A percentile compares a stretch with the other conserved stretches of the same genome.
Evolutionary conservation across 164 flowering plant genomes (phyloP).

Genomic region (Buxus sempervirens): DNA sequence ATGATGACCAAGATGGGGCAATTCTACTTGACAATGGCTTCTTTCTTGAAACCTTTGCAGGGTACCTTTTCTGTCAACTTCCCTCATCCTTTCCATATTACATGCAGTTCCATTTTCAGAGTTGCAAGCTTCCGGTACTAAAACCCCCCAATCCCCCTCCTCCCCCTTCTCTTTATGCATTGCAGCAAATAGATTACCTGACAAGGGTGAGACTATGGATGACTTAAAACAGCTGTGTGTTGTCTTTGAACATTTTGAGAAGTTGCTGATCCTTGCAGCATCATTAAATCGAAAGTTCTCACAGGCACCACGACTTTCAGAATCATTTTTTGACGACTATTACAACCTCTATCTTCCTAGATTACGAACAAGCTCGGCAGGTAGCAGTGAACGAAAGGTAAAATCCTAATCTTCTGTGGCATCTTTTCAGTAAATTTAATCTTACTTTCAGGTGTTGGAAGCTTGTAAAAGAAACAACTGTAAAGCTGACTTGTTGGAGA

Average conservation of each 20-base stretch:
- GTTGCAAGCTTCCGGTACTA: not conserved
- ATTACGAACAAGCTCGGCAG: conserved; percentile 54
- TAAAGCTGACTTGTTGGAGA: too few relatives aligned
- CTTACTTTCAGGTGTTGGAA: not conserved
- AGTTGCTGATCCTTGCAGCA: conserved; percentile 45
- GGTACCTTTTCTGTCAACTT: not conserved
- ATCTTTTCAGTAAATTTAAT: conserved; percentile 1
- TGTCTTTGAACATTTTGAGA: too few relatives aligned
- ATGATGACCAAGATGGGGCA: conserved; percentile 29
- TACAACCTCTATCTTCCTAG: conserved; percentile 53
- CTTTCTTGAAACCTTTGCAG: not conserved
- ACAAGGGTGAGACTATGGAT: not conserved
- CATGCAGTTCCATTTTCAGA: not conserved
- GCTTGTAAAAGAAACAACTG: too few relatives aligned
- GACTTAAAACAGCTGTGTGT: not conserved
- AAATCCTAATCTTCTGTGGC: not conserved
- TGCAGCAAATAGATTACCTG: not conserved
- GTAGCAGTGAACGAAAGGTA: conserved; percentile 35
- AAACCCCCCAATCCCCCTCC: too few relatives aligned
- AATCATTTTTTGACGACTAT: conserved; percentile 62
- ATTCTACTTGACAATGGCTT: not conserved
- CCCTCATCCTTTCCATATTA: not conserved
- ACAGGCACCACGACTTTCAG: conserved; percentile 60
- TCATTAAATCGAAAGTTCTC: conserved; percentile 81
- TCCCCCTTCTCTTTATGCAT: not conserved